Conservation (phyloP, 768 basidiomycete genomes). For the Cystobasidium ongulense region DNA sequence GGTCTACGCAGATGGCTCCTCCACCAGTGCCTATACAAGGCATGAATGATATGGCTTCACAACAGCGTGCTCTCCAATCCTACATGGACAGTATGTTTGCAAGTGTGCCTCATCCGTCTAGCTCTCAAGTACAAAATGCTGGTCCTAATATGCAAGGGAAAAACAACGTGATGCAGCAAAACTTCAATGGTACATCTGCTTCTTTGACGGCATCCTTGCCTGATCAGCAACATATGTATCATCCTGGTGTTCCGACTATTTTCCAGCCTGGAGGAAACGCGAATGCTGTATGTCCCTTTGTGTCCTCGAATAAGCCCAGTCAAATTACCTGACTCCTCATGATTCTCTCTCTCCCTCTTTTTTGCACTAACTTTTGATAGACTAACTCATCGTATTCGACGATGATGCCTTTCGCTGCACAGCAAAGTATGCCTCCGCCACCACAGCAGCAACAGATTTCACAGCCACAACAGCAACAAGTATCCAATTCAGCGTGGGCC, state of each 20-base stretch:
- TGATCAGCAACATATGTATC: not conserved
- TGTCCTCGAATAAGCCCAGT: too few relatives aligned
- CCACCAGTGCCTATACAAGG: not conserved
- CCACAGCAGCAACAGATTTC: not conserved
- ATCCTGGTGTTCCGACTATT: constrained; percentile 7
- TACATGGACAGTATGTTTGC: constrained; percentile 16
- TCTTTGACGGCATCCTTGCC: not conserved
- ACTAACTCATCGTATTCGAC: not conserved
- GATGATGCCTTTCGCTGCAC: not conserved
- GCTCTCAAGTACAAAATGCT: not conserved
- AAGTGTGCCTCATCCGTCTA: not conserved
- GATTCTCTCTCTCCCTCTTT: too few relatives aligned
- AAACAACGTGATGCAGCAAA: not conserved
- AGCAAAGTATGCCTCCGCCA: not conserved
- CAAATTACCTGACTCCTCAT: too few relatives aligned
- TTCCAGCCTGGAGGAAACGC: not conserved
- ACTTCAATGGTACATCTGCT: not conserved
- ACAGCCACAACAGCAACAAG: not conserved
- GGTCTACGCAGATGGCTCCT: not conserved
- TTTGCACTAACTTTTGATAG: too few relatives aligned
- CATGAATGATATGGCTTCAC: constrained; percentile 15
- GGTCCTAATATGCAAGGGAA: not conserved
- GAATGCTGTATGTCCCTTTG: not conserved
- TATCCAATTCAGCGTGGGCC: not conserved
- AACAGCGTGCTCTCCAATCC: constrained; percentile 6